These are phyloP conservation scores for Xerocomus spinulosus DNA, from an alignment of 768 basidiomycete species.

Conservation along the genomic window DNA sequence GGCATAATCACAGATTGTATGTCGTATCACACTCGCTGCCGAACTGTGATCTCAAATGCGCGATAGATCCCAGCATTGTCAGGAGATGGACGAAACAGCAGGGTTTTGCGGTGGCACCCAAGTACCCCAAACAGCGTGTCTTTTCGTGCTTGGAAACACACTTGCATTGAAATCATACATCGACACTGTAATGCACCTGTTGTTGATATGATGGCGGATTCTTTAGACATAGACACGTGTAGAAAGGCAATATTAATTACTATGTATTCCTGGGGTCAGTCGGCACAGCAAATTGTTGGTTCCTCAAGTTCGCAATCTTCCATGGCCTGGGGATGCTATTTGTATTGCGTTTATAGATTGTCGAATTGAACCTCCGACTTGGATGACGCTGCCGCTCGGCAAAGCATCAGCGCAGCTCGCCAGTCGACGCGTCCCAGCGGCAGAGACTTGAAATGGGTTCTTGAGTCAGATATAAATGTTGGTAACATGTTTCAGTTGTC, in stretches of 20 bases:
- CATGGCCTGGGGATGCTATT: too few relatives aligned
- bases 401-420: too few relatives aligned
- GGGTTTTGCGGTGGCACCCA: conserved; percentile 50
- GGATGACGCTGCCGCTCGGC: too few relatives aligned
- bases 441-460: neutral
- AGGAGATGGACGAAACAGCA: conserved; percentile 53
- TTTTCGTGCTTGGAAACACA: conserved; percentile 58
- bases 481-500: neutral
- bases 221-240: neutral
- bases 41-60: neutral
- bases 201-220: too few relatives aligned
- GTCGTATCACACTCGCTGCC: conserved; percentile 5
- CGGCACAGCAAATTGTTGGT: too few relatives aligned
- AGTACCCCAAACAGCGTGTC: conserved; percentile 55
- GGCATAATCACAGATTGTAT: conserved; percentile 74
- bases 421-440: conserved; percentile 19
- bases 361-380: too few relatives aligned
- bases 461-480: conserved; percentile 7
- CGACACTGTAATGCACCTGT: too few relatives aligned
- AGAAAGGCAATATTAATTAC: neutral
- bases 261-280: too few relatives aligned
- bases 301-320: too few relatives aligned
- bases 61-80: conserved; percentile 49
- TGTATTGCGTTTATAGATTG: too few relatives aligned
- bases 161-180: conserved; percentile 2